phyloP scores from a whole-genome alignment of 2,329 filamentous ascomycete genomes.

The Helotiales sp. region DNA sequence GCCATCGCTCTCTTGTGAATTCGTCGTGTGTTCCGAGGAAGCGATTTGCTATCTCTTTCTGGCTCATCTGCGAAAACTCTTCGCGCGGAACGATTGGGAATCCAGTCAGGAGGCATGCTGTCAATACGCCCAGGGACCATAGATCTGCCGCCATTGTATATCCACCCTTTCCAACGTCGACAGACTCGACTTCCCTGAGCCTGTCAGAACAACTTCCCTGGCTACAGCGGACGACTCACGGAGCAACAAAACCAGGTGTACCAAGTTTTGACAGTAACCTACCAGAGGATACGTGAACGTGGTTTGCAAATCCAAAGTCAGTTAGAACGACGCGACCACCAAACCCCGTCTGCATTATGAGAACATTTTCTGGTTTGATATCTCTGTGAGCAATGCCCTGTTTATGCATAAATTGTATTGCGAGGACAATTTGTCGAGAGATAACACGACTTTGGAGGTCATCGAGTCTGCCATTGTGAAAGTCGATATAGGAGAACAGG shows the following conservation, averaged over 20 bases:
- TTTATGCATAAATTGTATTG: constrained; percentile 32
- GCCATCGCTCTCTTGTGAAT: constrained; percentile 16
- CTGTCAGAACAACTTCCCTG: constrained; percentile 5
- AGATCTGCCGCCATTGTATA: constrained; percentile 35
- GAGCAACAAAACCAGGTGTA: constrained; percentile 33
- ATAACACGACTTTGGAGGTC: constrained; percentile 32
- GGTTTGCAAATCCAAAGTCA: constrained; percentile 35
- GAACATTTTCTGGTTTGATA: constrained; percentile 36
- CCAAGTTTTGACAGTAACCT: constrained; percentile 33
- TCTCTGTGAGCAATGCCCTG: constrained; percentile 34
- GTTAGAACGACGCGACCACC: constrained; percentile 34
- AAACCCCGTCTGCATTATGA: constrained; percentile 31
- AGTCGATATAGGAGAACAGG: constrained; percentile 33
- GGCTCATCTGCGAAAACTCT: constrained; percentile 22
- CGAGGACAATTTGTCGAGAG: constrained; percentile 33
- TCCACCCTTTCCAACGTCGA: constrained; percentile 13
- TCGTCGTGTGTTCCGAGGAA: constrained; percentile 16
- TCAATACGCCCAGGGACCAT: constrained; percentile 34
- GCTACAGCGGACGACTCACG: constrained; percentile 23
- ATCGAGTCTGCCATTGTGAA: constrained; percentile 23
- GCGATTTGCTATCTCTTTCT: constrained; percentile 18
- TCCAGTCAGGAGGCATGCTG: constrained; percentile 29
- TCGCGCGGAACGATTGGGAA: constrained; percentile 20
- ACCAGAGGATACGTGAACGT: constrained; percentile 15
- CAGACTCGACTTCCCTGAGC: constrained; percentile 23